Percentiles rank a stretch among this genome's conserved stretches.
phyloP scores from a whole-genome alignment of 2,329 filamentous ascomycete species.

The Rachicladosporium sp. region DNA sequence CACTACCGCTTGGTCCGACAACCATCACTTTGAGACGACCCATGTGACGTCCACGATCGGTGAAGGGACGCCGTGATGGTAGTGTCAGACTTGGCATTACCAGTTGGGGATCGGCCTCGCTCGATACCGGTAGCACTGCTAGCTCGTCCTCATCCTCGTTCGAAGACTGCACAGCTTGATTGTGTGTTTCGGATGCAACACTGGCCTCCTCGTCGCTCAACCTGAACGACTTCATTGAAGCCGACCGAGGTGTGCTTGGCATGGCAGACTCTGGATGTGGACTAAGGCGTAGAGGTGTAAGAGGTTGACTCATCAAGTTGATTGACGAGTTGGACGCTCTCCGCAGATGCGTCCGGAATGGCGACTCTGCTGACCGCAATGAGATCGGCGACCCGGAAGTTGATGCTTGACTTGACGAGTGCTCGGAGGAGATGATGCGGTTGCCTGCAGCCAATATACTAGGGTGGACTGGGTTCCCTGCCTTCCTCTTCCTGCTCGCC shows the following conservation, averaged over 20 bases:
- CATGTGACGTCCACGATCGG: constrained; percentile 68
- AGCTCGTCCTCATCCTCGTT: constrained; percentile 44
- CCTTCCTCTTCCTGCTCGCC: constrained; percentile 18
- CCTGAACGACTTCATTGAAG: constrained; percentile 45
- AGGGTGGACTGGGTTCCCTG: constrained; percentile 24
- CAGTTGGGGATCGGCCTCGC: constrained; percentile 53
- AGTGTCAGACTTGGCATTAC: constrained; percentile 95
- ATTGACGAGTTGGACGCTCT: constrained; percentile 14
- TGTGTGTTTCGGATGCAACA: constrained; percentile 41
- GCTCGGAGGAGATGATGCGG: constrained; percentile 23
- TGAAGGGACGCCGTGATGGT: constrained; percentile 80
- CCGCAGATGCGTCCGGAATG: constrained; percentile 14
- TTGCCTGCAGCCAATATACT: constrained; percentile 21
- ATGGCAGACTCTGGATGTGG: constrained; percentile 38
- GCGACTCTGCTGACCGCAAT: constrained; percentile 13
- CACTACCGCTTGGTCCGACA: constrained; percentile 64
- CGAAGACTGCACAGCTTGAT: constrained; percentile 42
- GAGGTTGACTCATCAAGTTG: constrained; percentile 24
- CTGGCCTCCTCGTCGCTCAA: constrained; percentile 45
- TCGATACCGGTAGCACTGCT: constrained; percentile 17
- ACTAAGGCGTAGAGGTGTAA: constrained; percentile 37
- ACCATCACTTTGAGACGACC: constrained; percentile 83
- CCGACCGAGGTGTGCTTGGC: constrained; percentile 48
- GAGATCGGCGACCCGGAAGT: constrained; percentile 14
- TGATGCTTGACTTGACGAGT: constrained; percentile 7